These are phyloP conservation scores for Fraxinus quadrangulata DNA, from an alignment of 257 asterid species.

Conservation along the genomic window DNA sequence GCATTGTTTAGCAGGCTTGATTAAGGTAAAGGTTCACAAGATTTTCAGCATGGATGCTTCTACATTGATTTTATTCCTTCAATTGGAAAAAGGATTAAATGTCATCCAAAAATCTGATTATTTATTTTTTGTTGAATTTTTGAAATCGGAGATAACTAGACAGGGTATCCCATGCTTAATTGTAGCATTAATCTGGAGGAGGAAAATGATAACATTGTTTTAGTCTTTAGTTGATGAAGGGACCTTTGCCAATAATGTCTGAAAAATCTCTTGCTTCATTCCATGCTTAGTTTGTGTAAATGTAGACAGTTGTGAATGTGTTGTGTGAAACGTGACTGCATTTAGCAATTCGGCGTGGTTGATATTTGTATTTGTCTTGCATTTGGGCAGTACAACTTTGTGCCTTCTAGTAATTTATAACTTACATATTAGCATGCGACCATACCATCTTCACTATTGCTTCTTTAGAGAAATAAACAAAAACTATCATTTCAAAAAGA, in stretches of 20 bases:
- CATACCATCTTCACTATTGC: too few relatives aligned
- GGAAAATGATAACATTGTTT: background rate
- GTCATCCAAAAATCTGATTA: slow-evolving; percentile 1
- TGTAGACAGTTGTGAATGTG: background rate
- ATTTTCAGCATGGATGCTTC: slow-evolving; percentile 9
- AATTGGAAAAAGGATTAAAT: background rate
- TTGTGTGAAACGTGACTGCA: background rate
- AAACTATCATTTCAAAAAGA: background rate
- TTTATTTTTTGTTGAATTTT: background rate
- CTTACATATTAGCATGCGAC: too few relatives aligned
- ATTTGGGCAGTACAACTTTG: too few relatives aligned
- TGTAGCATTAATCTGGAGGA: background rate
- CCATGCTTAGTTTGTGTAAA: background rate
- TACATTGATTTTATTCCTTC: slow-evolving; percentile 13
- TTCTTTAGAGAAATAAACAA: too few relatives aligned
- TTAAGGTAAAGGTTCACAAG: slow-evolving; percentile 56
- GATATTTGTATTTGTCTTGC: background rate
- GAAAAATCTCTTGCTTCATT: background rate
- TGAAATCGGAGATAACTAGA: background rate
- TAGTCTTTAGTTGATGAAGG: background rate
- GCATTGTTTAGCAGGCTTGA: slow-evolving; percentile 92
- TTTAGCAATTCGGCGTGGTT: background rate
- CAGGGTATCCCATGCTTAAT: background rate
- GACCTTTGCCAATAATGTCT: background rate
- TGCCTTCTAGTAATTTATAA: too few relatives aligned